Evolutionary conservation across 2,329 filamentous ascomycete species (phyloP).

Genomic region (Elsinoe arachidis): DNA sequence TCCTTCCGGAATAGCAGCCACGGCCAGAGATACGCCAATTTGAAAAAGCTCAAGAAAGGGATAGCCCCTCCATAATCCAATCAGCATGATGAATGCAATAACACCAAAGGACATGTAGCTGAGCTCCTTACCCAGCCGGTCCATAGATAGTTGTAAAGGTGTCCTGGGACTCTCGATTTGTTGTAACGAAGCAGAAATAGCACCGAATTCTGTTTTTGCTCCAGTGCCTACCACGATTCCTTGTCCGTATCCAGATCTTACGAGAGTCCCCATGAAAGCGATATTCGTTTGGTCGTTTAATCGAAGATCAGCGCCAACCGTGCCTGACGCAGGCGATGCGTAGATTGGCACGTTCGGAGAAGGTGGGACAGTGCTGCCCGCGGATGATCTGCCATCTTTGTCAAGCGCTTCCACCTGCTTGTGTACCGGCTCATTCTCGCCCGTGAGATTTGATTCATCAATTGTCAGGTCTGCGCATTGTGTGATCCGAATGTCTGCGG

Average conservation of each 20-base stretch:
- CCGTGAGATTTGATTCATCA: conserved; percentile 92
- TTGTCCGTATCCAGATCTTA: conserved; percentile 89
- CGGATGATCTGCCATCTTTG: conserved; percentile 4
- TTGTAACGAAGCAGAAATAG: conserved; percentile 86
- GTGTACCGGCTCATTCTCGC: conserved; percentile 86
- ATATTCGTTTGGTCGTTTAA: conserved; percentile 78
- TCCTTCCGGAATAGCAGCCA: conserved; percentile 92
- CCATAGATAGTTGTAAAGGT: conserved; percentile 91
- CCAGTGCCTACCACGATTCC: conserved; percentile 97
- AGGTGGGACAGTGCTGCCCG: conserved; percentile 21
- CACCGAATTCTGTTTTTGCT: conserved; percentile 87
- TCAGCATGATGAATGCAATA: conserved; percentile 83
- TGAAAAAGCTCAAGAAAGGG: conserved; percentile 90
- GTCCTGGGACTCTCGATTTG: conserved; percentile 94
- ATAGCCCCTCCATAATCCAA: conserved; percentile 86
- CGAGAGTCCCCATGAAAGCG: conserved; percentile 94
- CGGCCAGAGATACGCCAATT: conserved; percentile 91
- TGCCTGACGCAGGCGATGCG: conserved; percentile 49
- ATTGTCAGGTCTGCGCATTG: conserved; percentile 83
- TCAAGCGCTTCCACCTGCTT: conserved; percentile 60
- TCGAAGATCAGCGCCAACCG: conserved; percentile 55
- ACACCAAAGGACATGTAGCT: conserved; percentile 95
- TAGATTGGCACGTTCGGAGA: conserved; percentile 45
- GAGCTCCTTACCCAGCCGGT: conserved; percentile 88
- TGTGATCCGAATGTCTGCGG: conserved; percentile 90